Evolutionary conservation across 495 filamentous ascomycete species (phyloP), one percentile per base, ranked within the genome.

Genomic region (Daldinia caldariorum): DNA sequence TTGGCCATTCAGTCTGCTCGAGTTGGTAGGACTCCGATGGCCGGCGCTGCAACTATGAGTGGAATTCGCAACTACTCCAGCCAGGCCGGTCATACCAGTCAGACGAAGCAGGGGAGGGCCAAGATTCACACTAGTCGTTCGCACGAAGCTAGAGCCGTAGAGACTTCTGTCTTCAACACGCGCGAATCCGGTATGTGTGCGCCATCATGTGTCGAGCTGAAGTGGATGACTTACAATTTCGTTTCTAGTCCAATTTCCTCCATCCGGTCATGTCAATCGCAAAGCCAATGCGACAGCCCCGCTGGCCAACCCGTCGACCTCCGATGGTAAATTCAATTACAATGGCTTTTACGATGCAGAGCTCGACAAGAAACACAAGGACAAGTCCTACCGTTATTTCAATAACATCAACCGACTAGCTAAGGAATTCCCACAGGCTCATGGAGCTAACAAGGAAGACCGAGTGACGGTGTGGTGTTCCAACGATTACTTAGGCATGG

Each of bases 331-430:
- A 66, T 98, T 97, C 79, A 84, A 97, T 80, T 99, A 99, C 71
- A 87, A 97, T 72, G 89, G 77, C 54, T 99, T 98, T 83, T 99
- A 98, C 81, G 77, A 89, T 38, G 80, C 79, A 43, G 94, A 99
- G 77, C 81, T 99, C 63, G 93, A 96, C 72, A 98, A 97, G 89
- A 99, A 99, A 82, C 96, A 97, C 87, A 94, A 97, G 84, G 96
- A 99, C 85, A 97, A 97, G 83, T 97, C 93, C 39, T 99, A 99
- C 83, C 92, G 95, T 73, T 98, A 99, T 84, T 99, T 99, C 88
- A 99, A 99, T 85, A 99, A 99, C 84, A 99, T 99, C 89, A 99
- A 99, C 77, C 92, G 95, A 22, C 85, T 99, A 63, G 95, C 96
- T 62, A 90, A 96, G 82, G 92, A 98, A 67, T 99, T 99, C 74